A percentile compares a stretch with the other conserved stretches of the same genome.
Conservation (phyloP, 2,329 filamentous ascomycete species). For the Arthrobotrys conoides region DNA sequence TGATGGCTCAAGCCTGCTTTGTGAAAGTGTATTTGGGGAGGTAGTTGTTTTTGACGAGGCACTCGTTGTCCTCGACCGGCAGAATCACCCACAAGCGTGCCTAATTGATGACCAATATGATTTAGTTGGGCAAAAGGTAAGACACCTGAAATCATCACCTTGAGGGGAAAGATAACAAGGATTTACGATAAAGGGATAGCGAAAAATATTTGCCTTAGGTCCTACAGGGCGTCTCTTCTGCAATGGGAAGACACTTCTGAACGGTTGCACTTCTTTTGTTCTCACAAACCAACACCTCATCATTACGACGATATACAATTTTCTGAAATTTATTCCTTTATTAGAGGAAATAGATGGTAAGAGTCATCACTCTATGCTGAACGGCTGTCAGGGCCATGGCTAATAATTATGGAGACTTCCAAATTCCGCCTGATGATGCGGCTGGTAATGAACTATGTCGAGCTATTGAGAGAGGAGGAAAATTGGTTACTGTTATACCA, state of each 20-base stretch:
- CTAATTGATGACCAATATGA: constrained; percentile 28
- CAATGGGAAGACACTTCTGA: constrained; percentile 79
- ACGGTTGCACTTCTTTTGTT: constrained; percentile 92
- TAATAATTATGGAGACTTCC: constrained; percentile 74
- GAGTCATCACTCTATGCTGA: constrained; percentile 55
- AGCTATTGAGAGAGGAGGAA: constrained; percentile 89
- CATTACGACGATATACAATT: constrained; percentile 91
- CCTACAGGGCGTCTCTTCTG: constrained; percentile 83
- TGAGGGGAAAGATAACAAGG: neutral
- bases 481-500: constrained; percentile 89
- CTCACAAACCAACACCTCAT: constrained; percentile 86
- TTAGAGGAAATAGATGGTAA: constrained; percentile 74
- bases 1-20: constrained; percentile 32
- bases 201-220: constrained; percentile 76
- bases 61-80: constrained; percentile 1
- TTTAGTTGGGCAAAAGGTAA: constrained; percentile 34
- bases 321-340: constrained; percentile 94
- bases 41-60: constrained; percentile 27
- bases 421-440: constrained; percentile 87
- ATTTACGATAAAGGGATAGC: constrained; percentile 22
- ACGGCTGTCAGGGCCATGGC: neutral
- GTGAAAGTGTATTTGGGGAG: constrained; percentile 35
- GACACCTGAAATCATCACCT: neutral
- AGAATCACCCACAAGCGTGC: constrained; percentile 16
- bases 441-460: constrained; percentile 93